Conservation (phyloP, 2,329 filamentous ascomycete genomes). For the Claviceps maximensis region DNA sequence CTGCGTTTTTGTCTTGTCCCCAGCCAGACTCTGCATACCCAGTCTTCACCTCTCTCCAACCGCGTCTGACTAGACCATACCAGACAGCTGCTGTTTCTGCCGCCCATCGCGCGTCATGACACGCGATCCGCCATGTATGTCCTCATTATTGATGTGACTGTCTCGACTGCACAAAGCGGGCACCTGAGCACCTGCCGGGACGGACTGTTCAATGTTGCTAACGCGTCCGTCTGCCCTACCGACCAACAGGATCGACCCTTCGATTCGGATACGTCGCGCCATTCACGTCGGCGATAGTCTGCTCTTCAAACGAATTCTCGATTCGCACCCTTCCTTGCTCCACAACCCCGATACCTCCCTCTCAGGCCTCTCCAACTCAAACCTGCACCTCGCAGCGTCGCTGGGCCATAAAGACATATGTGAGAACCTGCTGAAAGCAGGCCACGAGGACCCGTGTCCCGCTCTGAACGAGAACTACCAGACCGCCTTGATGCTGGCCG, state of each 20-base stretch:
- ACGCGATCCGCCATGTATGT: slow-evolving; percentile 10
- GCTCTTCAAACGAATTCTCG: slow-evolving; percentile 65
- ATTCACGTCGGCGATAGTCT: slow-evolving; percentile 61
- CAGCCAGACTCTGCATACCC: too few relatives aligned
- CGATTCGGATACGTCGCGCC: slow-evolving; percentile 66
- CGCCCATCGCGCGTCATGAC: slow-evolving; percentile 5
- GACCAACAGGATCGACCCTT: slow-evolving; percentile 56
- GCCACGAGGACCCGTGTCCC: slow-evolving; percentile 61
- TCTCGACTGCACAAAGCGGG: not conserved
- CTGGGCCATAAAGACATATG: slow-evolving; percentile 59
- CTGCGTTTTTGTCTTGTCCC: too few relatives aligned
- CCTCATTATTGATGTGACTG: too few relatives aligned
- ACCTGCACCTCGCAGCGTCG: slow-evolving; percentile 65
- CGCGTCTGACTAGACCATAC: too few relatives aligned
- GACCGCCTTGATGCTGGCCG: slow-evolving; percentile 71
- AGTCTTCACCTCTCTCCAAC: too few relatives aligned
- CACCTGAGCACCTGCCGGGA: too few relatives aligned
- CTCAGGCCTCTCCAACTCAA: slow-evolving; percentile 62
- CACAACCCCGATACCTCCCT: slow-evolving; percentile 67
- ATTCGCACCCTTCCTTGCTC: slow-evolving; percentile 54
- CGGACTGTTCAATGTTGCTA: too few relatives aligned
- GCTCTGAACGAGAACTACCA: slow-evolving; percentile 69
- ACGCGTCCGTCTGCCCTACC: not conserved
- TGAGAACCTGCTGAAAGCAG: slow-evolving; percentile 54
- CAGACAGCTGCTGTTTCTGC: too few relatives aligned